Evolutionary conservation across 1,139 yeast genomes (phyloP).

Genomic region (Nakaseomyces glabratus): DNA sequence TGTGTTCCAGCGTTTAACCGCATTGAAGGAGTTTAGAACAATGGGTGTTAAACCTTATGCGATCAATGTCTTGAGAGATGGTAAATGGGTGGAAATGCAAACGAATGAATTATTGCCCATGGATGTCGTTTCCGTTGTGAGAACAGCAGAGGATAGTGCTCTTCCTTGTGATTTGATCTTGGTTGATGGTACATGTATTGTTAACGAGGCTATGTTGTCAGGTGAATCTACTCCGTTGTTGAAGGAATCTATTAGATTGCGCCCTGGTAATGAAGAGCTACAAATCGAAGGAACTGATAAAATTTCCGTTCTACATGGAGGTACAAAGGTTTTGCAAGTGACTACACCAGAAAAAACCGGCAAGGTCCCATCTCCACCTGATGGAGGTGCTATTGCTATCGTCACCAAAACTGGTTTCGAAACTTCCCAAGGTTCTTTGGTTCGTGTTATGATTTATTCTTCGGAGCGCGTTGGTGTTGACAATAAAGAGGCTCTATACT

Average conservation of each 20-base stretch:
- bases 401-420: constrained; percentile 95
- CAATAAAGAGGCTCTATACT: constrained; percentile 86
- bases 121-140: constrained; percentile 77
- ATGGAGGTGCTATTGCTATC: constrained; percentile 82
- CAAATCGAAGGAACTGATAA: constrained; percentile 80
- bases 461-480: constrained; percentile 97
- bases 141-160: constrained; percentile 87
- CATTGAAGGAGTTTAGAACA: constrained; percentile 89
- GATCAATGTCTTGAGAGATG: constrained; percentile 62
- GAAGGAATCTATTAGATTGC: constrained; percentile 79
- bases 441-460: constrained; percentile 94
- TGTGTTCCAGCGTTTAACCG: constrained; percentile 88
- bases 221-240: constrained; percentile 97
- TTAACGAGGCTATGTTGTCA: constrained; percentile 94
- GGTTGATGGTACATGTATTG: constrained; percentile 82
- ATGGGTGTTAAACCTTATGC: constrained; percentile 95
- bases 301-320: constrained; percentile 87
- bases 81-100: constrained; percentile 58
- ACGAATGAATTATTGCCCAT: constrained; percentile 83
- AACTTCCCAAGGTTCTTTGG: constrained; percentile 95
- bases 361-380: constrained; percentile 59
- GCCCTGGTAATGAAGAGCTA: constrained; percentile 62
- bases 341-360: constrained; percentile 49
- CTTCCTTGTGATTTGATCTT: constrained; percentile 91
- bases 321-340: constrained; percentile 92